phyloP scores from a whole-genome alignment of 108 stramenopile genomes.

The Stephanodiscus minutulus region DNA sequence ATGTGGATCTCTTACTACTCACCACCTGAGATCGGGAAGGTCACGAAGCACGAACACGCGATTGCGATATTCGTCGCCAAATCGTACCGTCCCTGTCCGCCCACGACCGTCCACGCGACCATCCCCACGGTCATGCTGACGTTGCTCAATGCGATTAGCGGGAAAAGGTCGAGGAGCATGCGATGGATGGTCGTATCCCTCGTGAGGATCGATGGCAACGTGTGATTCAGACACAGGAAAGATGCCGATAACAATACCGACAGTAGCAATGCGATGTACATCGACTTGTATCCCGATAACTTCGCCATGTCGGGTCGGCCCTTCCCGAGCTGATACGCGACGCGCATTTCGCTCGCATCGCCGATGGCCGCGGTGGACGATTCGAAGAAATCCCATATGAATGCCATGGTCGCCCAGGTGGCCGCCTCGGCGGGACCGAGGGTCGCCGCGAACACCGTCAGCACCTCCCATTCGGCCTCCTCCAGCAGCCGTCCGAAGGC shows the following conservation, averaged over 20 bases:
- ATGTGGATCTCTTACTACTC: no score
- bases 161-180: slow-evolving; percentile 58
- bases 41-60: slow-evolving; percentile 52
- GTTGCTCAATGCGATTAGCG: slow-evolving; percentile 65
- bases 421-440: slow-evolving; percentile 83
- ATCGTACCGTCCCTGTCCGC: slow-evolving; percentile 62
- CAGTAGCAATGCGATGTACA: slow-evolving; percentile 53
- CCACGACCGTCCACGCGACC: slow-evolving; percentile 64
- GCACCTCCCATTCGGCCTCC: slow-evolving; percentile 72
- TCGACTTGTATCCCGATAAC: slow-evolving; percentile 53
- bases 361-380: slow-evolving; percentile 74
- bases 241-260: slow-evolving; percentile 52
- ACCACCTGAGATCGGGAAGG: slow-evolving; percentile 50
- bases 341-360: slow-evolving; percentile 71
- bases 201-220: slow-evolving; percentile 55
- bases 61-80: slow-evolving; percentile 58
- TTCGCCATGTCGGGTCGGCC: slow-evolving; percentile 56
- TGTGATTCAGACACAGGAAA: slow-evolving; percentile 46
- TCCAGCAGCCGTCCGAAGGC: slow-evolving; percentile 62
- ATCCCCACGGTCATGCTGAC: slow-evolving; percentile 61
- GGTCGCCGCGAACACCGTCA: slow-evolving; percentile 60
- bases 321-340: slow-evolving; percentile 63
- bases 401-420: slow-evolving; percentile 72
- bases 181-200: slow-evolving; percentile 61
- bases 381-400: slow-evolving; percentile 73